Conservation (phyloP, 2,329 filamentous ascomycete genomes). For the Phialemoniopsis sp. region DNA sequence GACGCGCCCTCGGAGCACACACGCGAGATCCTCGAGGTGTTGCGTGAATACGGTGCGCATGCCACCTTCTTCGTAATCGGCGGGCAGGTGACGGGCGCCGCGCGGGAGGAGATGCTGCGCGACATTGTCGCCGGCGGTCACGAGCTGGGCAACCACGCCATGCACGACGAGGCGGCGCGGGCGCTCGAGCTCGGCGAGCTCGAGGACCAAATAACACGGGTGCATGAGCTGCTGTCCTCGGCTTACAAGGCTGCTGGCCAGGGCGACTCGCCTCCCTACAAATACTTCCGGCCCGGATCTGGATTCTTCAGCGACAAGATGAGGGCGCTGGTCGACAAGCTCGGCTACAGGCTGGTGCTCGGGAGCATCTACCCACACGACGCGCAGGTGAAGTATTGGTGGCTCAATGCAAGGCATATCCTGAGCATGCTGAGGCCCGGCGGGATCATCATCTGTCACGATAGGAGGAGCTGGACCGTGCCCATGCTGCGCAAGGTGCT, state of each 20-base stretch:
- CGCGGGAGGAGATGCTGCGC: conserved; percentile 46
- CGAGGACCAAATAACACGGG: conserved; percentile 56
- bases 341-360: conserved; percentile 72
- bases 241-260: conserved; percentile 48
- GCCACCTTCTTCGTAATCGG: conserved; percentile 92
- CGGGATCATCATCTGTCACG: conserved; percentile 81
- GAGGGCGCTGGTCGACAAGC: conserved; percentile 50
- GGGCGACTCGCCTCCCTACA: conserved; percentile 37
- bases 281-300: conserved; percentile 79
- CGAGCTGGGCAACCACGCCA: conserved; percentile 83
- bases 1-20: conserved; percentile 77
- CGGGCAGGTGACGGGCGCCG: conserved; percentile 57
- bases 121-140: conserved; percentile 55
- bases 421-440: conserved; percentile 75
- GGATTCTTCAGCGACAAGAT: conserved; percentile 77
- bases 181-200: conserved; percentile 57
- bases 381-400: conserved; percentile 70
- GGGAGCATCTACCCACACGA: conserved; percentile 89
- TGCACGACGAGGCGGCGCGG: conserved; percentile 77
- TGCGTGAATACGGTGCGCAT: conserved; percentile 61
- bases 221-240: conserved; percentile 55
- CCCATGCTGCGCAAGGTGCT: conserved; percentile 74
- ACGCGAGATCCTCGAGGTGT: conserved; percentile 60
- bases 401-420: conserved; percentile 73
- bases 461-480: conserved; percentile 75